Evolutionary conservation across 495 filamentous ascomycete species (phyloP), one percentile per base, ranked within the genome.

Genomic region (Hypoxylon rickii): DNA sequence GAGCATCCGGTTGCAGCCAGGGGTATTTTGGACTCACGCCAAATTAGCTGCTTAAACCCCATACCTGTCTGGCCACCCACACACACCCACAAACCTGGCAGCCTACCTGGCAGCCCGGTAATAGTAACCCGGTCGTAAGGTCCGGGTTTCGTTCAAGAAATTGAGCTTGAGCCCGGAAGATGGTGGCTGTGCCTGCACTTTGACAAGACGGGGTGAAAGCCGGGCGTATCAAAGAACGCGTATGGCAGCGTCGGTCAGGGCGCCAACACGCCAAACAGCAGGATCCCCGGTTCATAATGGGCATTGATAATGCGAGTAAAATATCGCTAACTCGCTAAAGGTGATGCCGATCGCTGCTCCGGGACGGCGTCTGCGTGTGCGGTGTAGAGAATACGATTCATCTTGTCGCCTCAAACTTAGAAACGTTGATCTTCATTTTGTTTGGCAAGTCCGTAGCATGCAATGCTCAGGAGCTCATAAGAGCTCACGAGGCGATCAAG

Each of bases 1-100:
- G 24, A 15, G 24, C 48, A 56, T 62, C 58, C 58, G 58, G 58
- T 62, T 52, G 51, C 58, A 62, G 38, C 31, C 43, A 62, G 58
- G 58, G 51, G 51, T 34, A 16, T 34, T 24, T 47, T 36, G 29
- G n/a, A 38, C n/a, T 19, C 33, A 24, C 42, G 19, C 41, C 41
- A 41, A 29, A 44, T 37, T 3, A 19, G 44, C 19, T 36, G 37
- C n/a, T n/a, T n/a, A n/a, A n/a, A n/a, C n/a, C n/a, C n/a, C n/a
- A n/a, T n/a, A n/a, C n/a, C n/a, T n/a, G n/a, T n/a, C n/a, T n/a
- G n/a, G n/a, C n/a, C n/a, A n/a, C n/a, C n/a, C n/a, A n/a, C n/a
- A n/a, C n/a, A n/a, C n/a, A n/a, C n/a, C n/a, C n/a, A n/a, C n/a
- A n/a, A n/a, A n/a, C n/a, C n/a, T n/a, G n/a, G n/a, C n/a, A n/a